A percentile compares a stretch with the other conserved stretches of the same genome.
Conservation (phyloP, 2,329 filamentous ascomycete genomes). For the Trichoderma hamatum region DNA sequence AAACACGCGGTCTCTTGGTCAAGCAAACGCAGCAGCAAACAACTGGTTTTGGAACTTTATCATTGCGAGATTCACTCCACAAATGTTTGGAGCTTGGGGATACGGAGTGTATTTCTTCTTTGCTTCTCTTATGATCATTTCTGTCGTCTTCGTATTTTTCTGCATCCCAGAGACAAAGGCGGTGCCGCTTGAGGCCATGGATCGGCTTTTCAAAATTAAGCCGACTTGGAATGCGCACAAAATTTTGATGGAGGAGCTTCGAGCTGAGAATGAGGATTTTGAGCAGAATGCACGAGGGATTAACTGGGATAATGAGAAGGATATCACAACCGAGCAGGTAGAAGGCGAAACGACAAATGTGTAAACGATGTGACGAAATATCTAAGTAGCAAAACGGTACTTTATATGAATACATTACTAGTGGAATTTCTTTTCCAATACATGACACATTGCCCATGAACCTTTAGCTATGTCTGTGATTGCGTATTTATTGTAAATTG, state of each 20-base stretch:
- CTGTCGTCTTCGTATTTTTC: slow-evolving; percentile 54
- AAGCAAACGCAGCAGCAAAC: slow-evolving; percentile 17
- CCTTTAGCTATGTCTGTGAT: neutral
- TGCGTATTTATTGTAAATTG: neutral
- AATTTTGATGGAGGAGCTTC: slow-evolving; percentile 11
- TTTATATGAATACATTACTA: neutral
- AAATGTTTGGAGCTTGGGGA: slow-evolving; percentile 43
- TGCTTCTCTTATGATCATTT: slow-evolving; percentile 51
- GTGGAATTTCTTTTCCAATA: neutral
- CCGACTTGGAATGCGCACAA: slow-evolving; percentile 15
- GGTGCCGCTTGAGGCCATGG: slow-evolving; percentile 51
- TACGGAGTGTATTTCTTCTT: slow-evolving; percentile 63
- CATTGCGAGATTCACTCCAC: slow-evolving; percentile 41
- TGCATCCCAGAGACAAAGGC: slow-evolving; percentile 59
- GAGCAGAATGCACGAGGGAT: slow-evolving; percentile 2
- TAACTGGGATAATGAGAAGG: slow-evolving; percentile 18
- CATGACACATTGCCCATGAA: neutral
- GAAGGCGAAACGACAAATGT: neutral
- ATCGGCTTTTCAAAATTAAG: slow-evolving; percentile 16
- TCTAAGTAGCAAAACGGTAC: neutral
- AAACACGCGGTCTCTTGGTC: slow-evolving; percentile 20
- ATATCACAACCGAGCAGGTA: slow-evolving; percentile 12
- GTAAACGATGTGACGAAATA: neutral
- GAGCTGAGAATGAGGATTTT: slow-evolving; percentile 10
- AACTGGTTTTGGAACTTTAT: slow-evolving; percentile 27